These are phyloP conservation scores for Amylocystis lapponica DNA, from an alignment of 768 basidiomycete genomes.

Conservation along the genomic window DNA sequence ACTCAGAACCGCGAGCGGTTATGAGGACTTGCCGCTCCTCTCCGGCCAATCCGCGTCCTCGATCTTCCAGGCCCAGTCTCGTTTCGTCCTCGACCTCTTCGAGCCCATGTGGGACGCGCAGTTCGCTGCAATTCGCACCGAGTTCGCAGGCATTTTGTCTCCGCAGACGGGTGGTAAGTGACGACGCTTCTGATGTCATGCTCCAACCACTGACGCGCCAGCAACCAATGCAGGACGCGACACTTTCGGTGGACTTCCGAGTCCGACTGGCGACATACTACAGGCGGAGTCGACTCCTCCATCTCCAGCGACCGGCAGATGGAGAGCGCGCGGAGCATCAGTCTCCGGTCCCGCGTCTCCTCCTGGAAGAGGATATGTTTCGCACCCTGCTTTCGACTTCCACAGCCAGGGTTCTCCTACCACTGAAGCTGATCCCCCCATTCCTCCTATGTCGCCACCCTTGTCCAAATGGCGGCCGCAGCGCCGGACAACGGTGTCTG, in stretches of 20 bases:
- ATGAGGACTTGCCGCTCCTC: not conserved
- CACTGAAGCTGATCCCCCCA: no score
- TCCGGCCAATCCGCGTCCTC: not conserved
- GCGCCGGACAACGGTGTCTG: not conserved
- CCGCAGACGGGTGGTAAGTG: not conserved
- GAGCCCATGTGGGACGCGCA: conserved; percentile 7
- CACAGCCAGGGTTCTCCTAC: not conserved
- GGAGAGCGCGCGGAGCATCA: not conserved
- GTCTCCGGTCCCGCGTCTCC: not conserved
- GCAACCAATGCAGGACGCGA: no score
- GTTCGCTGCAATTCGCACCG: conserved; percentile 4
- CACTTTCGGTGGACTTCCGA: no score
- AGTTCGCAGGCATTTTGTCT: not conserved
- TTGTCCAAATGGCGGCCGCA: not conserved
- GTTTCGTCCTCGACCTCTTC: conserved; percentile 8
- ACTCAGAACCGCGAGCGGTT: no score
- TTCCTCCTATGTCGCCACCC: no score
- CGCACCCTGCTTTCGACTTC: not conserved
- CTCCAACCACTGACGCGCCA: no score
- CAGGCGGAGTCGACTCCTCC: not conserved
- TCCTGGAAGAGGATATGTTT: not conserved
- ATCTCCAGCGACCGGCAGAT: not conserved
- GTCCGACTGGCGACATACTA: not conserved
- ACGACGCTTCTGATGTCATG: no score
- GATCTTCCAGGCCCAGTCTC: conserved; percentile 6